phyloP scores from a whole-genome alignment of 2,329 filamentous ascomycete species.

The Claviceps cyperi region DNA sequence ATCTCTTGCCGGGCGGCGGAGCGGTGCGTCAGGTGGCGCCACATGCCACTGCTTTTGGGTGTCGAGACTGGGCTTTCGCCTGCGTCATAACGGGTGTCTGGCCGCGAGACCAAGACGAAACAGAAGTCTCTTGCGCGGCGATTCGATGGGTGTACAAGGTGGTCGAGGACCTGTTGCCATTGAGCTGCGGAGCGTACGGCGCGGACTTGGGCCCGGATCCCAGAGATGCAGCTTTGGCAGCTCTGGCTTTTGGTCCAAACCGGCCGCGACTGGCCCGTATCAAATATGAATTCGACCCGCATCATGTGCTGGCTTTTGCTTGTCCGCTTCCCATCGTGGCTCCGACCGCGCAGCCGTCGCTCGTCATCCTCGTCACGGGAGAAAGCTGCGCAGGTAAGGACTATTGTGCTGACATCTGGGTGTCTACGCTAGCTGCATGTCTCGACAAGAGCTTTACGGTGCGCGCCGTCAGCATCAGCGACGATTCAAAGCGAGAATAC shows the following conservation, averaged over 20 bases:
- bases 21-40: slow-evolving; percentile 28
- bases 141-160: slow-evolving; percentile 43
- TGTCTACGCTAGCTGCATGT: slow-evolving; percentile 20
- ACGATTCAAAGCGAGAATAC: slow-evolving; percentile 42
- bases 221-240: slow-evolving; percentile 35
- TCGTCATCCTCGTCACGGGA: slow-evolving; percentile 45
- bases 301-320: slow-evolving; percentile 35
- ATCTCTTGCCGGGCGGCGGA: slow-evolving; percentile 46
- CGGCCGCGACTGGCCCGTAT: slow-evolving; percentile 31
- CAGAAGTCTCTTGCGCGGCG: slow-evolving; percentile 20
- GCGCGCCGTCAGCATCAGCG: slow-evolving; percentile 40
- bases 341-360: slow-evolving; percentile 20
- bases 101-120: slow-evolving; percentile 37
- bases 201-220: slow-evolving; percentile 51
- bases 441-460: slow-evolving; percentile 18
- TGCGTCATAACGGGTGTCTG: slow-evolving; percentile 51
- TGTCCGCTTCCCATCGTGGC: slow-evolving; percentile 33
- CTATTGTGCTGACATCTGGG: slow-evolving; percentile 41
- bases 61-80: slow-evolving; percentile 48
- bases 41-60: slow-evolving; percentile 43
- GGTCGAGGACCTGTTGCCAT: slow-evolving; percentile 29
- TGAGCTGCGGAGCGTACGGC: slow-evolving; percentile 38
- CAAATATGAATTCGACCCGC: slow-evolving; percentile 34
- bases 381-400: slow-evolving; percentile 44
- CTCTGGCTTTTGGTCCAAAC: slow-evolving; percentile 43